Evolutionary conservation across 371 early-diverging fungal genomes (phyloP).

Genomic region (Mucor sp.): DNA sequence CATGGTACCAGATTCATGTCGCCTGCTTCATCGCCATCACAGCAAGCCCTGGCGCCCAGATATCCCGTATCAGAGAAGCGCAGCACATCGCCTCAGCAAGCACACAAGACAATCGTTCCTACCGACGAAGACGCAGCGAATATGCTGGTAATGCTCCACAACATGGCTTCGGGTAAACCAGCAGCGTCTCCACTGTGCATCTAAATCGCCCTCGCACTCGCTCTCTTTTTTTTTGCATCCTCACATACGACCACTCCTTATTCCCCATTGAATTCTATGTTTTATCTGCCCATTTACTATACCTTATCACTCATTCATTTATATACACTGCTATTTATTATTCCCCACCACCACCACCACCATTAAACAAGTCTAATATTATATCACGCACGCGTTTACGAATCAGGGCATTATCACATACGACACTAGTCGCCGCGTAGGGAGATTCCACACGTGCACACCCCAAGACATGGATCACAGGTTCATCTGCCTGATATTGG

Average conservation of each 20-base stretch:
- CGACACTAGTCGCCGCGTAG: conserved; percentile 51
- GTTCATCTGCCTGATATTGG: conserved; percentile 35
- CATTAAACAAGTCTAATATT: conserved; percentile 30
- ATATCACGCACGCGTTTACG: conserved; percentile 58
- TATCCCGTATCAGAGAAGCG: conserved; percentile 42
- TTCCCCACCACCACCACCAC: too few relatives aligned
- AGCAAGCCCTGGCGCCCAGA: background rate
- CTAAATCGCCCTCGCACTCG: background rate
- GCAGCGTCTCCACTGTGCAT: conserved; percentile 1
- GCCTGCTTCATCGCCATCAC: conserved; percentile 2
- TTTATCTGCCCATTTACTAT: too few relatives aligned
- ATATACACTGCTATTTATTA: too few relatives aligned
- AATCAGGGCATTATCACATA: conserved; percentile 52
- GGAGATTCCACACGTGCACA: conserved; percentile 61
- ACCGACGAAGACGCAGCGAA: conserved; percentile 41
- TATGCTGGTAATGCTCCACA: conserved; percentile 44
- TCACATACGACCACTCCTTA: background rate
- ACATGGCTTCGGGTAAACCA: background rate
- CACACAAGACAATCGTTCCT: background rate
- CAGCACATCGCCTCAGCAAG: conserved; percentile 32
- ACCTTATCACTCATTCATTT: too few relatives aligned
- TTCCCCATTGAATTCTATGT: too few relatives aligned
- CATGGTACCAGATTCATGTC: background rate
- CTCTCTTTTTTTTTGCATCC: background rate
- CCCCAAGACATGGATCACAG: conserved; percentile 55